phyloP scores from a whole-genome alignment of 1,284 basidiomycete species.

The Phellinidium pouzarii region DNA sequence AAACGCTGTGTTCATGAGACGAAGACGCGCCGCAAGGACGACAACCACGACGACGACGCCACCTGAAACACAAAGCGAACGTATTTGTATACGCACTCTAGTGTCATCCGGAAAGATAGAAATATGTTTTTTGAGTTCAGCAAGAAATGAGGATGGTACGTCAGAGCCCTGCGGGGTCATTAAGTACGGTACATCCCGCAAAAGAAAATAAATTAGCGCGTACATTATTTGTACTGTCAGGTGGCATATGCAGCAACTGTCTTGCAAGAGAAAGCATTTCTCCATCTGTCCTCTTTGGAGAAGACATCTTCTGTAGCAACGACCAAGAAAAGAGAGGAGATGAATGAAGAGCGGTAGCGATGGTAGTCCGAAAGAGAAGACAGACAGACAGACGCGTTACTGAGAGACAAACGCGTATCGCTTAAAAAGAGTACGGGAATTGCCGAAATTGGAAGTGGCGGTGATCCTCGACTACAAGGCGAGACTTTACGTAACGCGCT shows the following conservation, averaged over 20 bases:
- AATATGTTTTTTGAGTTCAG: constrained; percentile 18
- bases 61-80: not conserved
- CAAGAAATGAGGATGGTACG: constrained; percentile 15
- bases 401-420: constrained; percentile 9
- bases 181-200: not conserved
- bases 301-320: constrained; percentile 1
- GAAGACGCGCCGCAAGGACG: not conserved
- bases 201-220: constrained; percentile 11
- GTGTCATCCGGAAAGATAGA: constrained; percentile 14
- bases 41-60: not conserved
- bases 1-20: not conserved
- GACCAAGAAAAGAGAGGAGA: not conserved
- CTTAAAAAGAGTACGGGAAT: constrained; percentile 3
- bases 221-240: constrained; percentile 20
- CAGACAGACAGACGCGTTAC: not conserved
- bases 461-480: too few species aligned
- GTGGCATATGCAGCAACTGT: constrained; percentile 20
- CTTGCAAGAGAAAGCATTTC: constrained; percentile 19
- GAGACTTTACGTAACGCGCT: too few species aligned
- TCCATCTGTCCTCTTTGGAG: not conserved
- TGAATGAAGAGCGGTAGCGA: not conserved
- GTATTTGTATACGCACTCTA: constrained; percentile 5
- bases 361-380: not conserved
- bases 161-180: not conserved
- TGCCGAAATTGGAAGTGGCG: too few species aligned